phyloP scores from a whole-genome alignment of 73 alveolate species.

The Tetrahymena elliotti region DNA sequence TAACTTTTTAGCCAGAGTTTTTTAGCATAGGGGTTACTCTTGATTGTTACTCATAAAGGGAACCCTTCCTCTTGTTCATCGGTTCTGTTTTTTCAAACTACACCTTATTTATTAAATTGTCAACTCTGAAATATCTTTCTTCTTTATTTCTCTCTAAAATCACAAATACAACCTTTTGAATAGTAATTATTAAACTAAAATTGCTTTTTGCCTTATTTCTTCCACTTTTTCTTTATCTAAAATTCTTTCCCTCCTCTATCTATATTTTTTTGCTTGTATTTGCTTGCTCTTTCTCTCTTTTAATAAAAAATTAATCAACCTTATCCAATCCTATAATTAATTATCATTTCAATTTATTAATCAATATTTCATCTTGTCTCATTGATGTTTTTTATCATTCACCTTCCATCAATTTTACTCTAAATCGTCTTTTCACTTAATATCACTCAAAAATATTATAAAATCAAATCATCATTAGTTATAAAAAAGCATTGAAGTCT shows the following conservation, averaged over 20 bases:
- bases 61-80: constrained; percentile 2
- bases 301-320: neutral
- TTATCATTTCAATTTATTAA: too few relatives aligned
- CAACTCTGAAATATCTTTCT: neutral
- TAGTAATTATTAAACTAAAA: neutral
- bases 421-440: neutral
- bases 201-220: neutral
- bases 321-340: neutral
- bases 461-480: neutral
- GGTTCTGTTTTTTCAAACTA: neutral
- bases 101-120: neutral
- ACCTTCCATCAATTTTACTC: neutral
- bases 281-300: neutral
- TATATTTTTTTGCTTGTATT: neutral
- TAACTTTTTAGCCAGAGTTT: neutral
- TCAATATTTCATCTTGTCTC: neutral
- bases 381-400: neutral
- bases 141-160: neutral
- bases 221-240: neutral
- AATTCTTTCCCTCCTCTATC: neutral
- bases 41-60: neutral
- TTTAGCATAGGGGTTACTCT: neutral
- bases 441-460: neutral
- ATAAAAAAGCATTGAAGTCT: neutral
- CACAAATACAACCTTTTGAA: neutral